Conservation (phyloP, 2,329 filamentous ascomycete genomes). For the Cadophora gregata region DNA sequence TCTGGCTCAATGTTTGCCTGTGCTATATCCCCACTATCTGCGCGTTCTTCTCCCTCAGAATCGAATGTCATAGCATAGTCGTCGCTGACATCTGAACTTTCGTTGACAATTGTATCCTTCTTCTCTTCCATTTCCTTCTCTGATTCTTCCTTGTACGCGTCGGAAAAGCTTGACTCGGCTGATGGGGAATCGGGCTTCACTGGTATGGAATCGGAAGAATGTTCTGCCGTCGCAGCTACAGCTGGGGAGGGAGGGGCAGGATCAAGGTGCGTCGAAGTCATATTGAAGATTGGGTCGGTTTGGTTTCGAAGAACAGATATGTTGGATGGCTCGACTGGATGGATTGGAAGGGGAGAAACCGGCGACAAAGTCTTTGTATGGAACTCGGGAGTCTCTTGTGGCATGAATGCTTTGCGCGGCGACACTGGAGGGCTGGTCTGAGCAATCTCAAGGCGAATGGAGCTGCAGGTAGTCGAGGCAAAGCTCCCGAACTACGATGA, state of each 20-base stretch:
- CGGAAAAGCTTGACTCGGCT: slow-evolving; percentile 43
- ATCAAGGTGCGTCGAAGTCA: slow-evolving; percentile 64
- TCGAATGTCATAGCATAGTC: slow-evolving; percentile 48
- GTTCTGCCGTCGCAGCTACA: slow-evolving; percentile 30
- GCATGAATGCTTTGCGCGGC: slow-evolving; percentile 33
- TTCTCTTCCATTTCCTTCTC: slow-evolving; percentile 30
- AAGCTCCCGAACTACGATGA: slow-evolving; percentile 11
- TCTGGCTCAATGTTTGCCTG: slow-evolving; percentile 40
- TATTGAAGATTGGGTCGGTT: slow-evolving; percentile 74
- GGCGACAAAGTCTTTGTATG: slow-evolving; percentile 71
- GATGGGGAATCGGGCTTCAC: slow-evolving; percentile 33
- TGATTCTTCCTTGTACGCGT: slow-evolving; percentile 44
- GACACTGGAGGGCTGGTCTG: slow-evolving; percentile 11
- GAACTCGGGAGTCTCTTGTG: slow-evolving; percentile 59
- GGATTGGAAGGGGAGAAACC: slow-evolving; percentile 72
- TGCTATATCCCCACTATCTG: slow-evolving; percentile 45
- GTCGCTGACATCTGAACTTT: slow-evolving; percentile 42
- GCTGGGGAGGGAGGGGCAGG: slow-evolving; percentile 35
- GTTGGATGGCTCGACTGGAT: slow-evolving; percentile 70
- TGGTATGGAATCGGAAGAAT: slow-evolving; percentile 21
- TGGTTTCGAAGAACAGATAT: slow-evolving; percentile 74
- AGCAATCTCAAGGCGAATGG: neutral
- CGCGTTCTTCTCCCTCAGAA: slow-evolving; percentile 43
- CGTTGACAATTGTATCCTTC: slow-evolving; percentile 29
- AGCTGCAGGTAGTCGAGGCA: neutral